Percentiles rank a stretch among this genome's conserved stretches.
Evolutionary conservation across 1,284 basidiomycete species (phyloP).

Genomic region (Thecaphora frezii): DNA sequence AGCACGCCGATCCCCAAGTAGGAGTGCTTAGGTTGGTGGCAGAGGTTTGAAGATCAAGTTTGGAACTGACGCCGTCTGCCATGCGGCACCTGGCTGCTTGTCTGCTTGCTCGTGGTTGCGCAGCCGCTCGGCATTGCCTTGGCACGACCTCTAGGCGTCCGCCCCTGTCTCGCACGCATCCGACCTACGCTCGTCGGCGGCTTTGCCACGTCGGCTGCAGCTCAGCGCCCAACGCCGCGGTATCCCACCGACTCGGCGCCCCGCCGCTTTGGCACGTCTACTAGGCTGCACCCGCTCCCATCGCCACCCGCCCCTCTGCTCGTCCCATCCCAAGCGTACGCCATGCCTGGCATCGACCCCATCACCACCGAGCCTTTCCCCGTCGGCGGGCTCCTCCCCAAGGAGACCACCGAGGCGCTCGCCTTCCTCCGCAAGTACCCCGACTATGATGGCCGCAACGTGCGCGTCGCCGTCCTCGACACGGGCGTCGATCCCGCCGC

Average conservation of each 20-base stretch:
- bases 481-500: constrained; percentile 60
- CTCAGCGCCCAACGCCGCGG: too few species aligned
- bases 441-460: constrained; percentile 54
- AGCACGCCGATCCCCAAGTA: too few species aligned
- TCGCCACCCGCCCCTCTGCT: too few species aligned
- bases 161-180: not conserved
- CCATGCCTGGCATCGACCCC: constrained; percentile 6
- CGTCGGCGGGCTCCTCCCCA: constrained; percentile 55
- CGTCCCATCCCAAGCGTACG: not conserved
- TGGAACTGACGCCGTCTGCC: too few species aligned
- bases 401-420: constrained; percentile 57
- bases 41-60: too few species aligned
- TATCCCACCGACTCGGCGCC: too few species aligned
- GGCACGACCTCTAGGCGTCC: not conserved
- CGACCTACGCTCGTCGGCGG: too few species aligned
- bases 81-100: too few species aligned
- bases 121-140: not conserved
- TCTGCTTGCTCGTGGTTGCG: too few species aligned
- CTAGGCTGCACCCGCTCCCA: not conserved
- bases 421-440: constrained; percentile 56
- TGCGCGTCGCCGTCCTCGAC: constrained; percentile 59
- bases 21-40: too few species aligned
- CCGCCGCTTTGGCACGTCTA: too few species aligned
- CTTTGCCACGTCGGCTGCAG: not conserved
- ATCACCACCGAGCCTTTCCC: constrained; percentile 49